Conservation (phyloP, 2,329 filamentous ascomycete genomes). For the Monosporascus sp. region DNA sequence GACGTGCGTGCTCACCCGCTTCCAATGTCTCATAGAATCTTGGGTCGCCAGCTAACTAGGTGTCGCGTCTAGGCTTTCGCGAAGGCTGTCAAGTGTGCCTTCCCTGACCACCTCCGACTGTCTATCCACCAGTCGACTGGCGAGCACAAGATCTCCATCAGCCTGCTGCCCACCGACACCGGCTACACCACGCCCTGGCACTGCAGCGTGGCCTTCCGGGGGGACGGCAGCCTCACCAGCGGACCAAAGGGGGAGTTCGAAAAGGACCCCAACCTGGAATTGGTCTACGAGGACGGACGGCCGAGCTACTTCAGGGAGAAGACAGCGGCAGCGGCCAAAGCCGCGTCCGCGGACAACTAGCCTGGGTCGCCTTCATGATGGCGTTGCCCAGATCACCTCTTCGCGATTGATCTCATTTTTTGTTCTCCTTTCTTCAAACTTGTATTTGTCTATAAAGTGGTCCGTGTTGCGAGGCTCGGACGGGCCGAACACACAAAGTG, state of each 20-base stretch:
- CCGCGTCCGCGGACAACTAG: not conserved
- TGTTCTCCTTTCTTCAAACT: no score
- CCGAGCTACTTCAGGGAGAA: constrained; percentile 45
- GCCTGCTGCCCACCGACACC: constrained; percentile 36
- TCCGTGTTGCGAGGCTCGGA: no score
- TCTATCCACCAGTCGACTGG: constrained; percentile 47
- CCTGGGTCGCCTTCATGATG: no score
- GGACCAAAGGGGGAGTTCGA: constrained; percentile 35
- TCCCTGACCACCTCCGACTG: constrained; percentile 39
- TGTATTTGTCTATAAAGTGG: no score
- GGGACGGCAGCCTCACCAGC: constrained; percentile 34
- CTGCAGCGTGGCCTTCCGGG: constrained; percentile 32
- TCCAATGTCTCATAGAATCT: not conserved
- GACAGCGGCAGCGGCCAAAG: not conserved
- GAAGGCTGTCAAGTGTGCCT: constrained; percentile 37
- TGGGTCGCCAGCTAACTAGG: not conserved
- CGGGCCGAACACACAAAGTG: no score
- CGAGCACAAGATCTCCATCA: constrained; percentile 42
- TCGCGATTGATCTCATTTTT: no score
- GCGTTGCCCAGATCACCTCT: no score
- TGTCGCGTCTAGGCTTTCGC: constrained; percentile 38
- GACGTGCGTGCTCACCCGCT: constrained; percentile 31
- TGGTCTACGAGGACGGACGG: constrained; percentile 37
- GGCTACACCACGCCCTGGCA: constrained; percentile 48
- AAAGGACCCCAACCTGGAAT: constrained; percentile 31